Percentiles rank a stretch among this genome's conserved stretches.
Conservation (phyloP, 2,329 filamentous ascomycete genomes). For the Metarhizium humberi region DNA sequence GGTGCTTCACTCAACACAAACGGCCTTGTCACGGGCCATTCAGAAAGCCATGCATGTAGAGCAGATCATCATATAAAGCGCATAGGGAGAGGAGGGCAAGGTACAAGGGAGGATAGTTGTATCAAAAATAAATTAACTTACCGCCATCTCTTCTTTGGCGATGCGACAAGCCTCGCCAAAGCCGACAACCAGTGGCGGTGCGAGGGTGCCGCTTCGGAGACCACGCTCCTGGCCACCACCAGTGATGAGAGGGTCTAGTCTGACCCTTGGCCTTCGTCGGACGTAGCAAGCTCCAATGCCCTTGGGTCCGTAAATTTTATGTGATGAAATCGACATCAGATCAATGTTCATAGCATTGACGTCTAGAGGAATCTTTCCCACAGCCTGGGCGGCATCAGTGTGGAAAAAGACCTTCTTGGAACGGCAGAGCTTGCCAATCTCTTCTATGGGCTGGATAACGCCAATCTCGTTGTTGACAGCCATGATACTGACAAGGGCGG, state of each 20-base stretch:
- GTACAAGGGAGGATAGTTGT: neutral
- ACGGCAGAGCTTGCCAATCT: constrained; percentile 89
- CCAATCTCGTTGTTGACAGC: constrained; percentile 99
- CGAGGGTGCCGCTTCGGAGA: constrained; percentile 85
- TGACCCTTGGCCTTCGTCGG: constrained; percentile 81
- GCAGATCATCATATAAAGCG: constrained; percentile 62
- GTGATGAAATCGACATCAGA: constrained; percentile 95
- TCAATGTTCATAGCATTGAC: constrained; percentile 98
- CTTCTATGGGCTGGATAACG: constrained; percentile 90
- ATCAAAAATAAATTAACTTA: constrained; percentile 41
- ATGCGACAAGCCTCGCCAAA: constrained; percentile 95
- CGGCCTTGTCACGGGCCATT: constrained; percentile 56
- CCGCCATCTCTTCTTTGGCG: constrained; percentile 79
- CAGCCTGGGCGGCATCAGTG: constrained; percentile 90
- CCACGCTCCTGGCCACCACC: constrained; percentile 95
- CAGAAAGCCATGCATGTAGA: constrained; percentile 86
- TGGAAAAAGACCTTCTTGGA: constrained; percentile 96
- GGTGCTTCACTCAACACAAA: constrained; percentile 56
- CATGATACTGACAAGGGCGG: constrained; percentile 92
- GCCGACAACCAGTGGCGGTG: constrained; percentile 79
- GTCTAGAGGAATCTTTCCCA: constrained; percentile 95
- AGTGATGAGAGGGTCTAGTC: constrained; percentile 90
- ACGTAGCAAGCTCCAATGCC: constrained; percentile 96
- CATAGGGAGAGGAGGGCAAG: constrained; percentile 7
- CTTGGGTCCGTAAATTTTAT: constrained; percentile 98